Conservation (phyloP, 2,329 filamentous ascomycete species). For the Sporothrix sp. region DNA sequence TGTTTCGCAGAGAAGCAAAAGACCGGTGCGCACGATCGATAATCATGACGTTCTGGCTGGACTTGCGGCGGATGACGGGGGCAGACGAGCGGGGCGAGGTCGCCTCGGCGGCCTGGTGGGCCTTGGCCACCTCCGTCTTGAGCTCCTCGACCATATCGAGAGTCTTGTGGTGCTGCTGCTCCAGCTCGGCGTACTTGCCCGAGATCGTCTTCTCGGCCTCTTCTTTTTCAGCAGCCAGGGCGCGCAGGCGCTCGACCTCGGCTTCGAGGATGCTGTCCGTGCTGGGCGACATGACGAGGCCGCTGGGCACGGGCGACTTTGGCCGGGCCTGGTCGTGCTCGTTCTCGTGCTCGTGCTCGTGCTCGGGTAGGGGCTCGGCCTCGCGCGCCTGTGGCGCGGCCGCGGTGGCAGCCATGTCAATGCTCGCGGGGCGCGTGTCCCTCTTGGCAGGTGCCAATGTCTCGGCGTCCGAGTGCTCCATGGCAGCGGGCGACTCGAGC, state of each 20-base stretch:
- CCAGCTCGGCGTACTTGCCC: conserved; percentile 71
- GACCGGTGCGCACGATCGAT: conserved; percentile 88
- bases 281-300: background rate
- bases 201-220: conserved; percentile 62
- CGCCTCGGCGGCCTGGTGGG: conserved; percentile 50
- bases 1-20: conserved; percentile 78
- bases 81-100: conserved; percentile 55
- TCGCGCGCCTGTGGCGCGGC: background rate
- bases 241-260: conserved; percentile 63
- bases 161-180: conserved; percentile 70
- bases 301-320: background rate
- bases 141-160: conserved; percentile 83
- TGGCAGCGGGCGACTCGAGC: conserved; percentile 61
- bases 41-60: conserved; percentile 76
- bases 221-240: conserved; percentile 66
- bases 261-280: conserved; percentile 31
- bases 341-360: background rate
- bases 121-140: conserved; percentile 73
- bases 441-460: conserved; percentile 27
- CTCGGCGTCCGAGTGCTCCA: conserved; percentile 53
- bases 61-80: conserved; percentile 84
- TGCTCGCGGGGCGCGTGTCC: background rate
- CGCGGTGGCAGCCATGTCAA: background rate
- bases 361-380: background rate
- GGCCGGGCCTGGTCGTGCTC: background rate